phyloP scores from a whole-genome alignment of 2,329 filamentous ascomycete species.

The Paecilomyces sp. region DNA sequence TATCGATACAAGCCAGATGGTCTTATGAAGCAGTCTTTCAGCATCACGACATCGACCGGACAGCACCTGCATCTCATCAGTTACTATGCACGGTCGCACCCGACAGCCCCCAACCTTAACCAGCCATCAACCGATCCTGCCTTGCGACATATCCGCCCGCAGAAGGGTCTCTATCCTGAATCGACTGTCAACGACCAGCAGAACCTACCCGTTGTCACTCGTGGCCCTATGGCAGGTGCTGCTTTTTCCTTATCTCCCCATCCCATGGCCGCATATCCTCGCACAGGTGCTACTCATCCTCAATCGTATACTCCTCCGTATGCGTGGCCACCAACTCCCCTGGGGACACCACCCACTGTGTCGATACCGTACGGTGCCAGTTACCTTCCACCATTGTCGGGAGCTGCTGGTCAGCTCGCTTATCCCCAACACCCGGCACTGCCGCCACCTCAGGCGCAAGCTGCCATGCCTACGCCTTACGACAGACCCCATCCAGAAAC shows the following conservation, averaged over 20 bases:
- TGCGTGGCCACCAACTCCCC: slow-evolving; percentile 38
- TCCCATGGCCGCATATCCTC: slow-evolving; percentile 49
- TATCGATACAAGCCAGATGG: slow-evolving; percentile 95
- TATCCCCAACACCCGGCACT: slow-evolving; percentile 24
- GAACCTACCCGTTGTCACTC: slow-evolving; percentile 71
- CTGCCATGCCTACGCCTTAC: slow-evolving; percentile 21
- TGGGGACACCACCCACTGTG: slow-evolving; percentile 36
- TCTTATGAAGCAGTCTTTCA: slow-evolving; percentile 99
- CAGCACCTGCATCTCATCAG: slow-evolving; percentile 97
- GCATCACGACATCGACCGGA: slow-evolving; percentile 83
- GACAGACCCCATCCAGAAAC: slow-evolving; percentile 24
- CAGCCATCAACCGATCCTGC: slow-evolving; percentile 76
- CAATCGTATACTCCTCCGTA: slow-evolving; percentile 35
- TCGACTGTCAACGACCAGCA: slow-evolving; percentile 83
- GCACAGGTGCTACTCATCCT: slow-evolving; percentile 31
- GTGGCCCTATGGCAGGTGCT: slow-evolving; percentile 59
- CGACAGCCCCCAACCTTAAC: slow-evolving; percentile 63
- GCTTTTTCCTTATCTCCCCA: slow-evolving; percentile 47
- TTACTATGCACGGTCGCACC: slow-evolving; percentile 80
- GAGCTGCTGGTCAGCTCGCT: slow-evolving; percentile 20
- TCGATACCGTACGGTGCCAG: slow-evolving; percentile 26
- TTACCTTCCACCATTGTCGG: slow-evolving; percentile 30
- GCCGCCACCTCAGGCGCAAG: slow-evolving; percentile 15
- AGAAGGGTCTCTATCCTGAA: slow-evolving; percentile 95
- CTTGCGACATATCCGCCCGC: slow-evolving; percentile 73